phyloP scores from a whole-genome alignment of 2,329 filamentous ascomycete genomes.

The Didymellaceae sp. region DNA sequence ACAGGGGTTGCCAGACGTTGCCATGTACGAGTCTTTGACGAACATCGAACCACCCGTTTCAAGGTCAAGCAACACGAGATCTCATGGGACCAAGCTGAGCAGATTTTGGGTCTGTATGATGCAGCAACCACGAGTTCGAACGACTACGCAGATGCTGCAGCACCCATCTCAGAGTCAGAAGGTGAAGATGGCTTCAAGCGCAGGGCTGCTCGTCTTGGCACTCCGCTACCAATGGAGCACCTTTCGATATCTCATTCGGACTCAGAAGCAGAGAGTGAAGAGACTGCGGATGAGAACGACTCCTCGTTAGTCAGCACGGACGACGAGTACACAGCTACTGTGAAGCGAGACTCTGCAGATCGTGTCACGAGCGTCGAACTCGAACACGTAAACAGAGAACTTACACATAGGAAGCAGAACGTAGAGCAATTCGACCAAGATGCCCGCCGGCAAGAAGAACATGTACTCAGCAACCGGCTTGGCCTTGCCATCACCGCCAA shows the following conservation, averaged over 20 bases:
- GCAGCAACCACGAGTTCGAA: slow-evolving; percentile 35
- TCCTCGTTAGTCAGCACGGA: slow-evolving; percentile 12
- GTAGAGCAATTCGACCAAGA: slow-evolving; percentile 56
- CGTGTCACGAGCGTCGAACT: slow-evolving; percentile 9
- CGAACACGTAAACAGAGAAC: not conserved
- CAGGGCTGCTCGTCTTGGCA: slow-evolving; percentile 34
- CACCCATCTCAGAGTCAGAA: slow-evolving; percentile 18
- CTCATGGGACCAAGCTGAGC: slow-evolving; percentile 53
- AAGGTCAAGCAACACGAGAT: slow-evolving; percentile 45
- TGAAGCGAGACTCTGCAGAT: slow-evolving; percentile 5
- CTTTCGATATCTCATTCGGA: slow-evolving; percentile 23
- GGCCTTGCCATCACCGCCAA: slow-evolving; percentile 32
- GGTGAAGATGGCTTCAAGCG: slow-evolving; percentile 23
- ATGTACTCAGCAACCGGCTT: slow-evolving; percentile 53
- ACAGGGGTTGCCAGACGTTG: slow-evolving; percentile 59
- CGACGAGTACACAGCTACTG: not conserved
- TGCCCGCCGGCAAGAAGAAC: slow-evolving; percentile 54
- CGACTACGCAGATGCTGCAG: slow-evolving; percentile 32
- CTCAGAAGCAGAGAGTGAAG: slow-evolving; percentile 13
- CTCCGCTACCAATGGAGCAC: slow-evolving; percentile 34
- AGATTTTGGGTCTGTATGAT: slow-evolving; percentile 20
- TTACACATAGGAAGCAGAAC: slow-evolving; percentile 1
- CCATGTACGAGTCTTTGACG: slow-evolving; percentile 56
- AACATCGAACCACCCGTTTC: slow-evolving; percentile 16
- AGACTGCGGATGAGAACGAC: not conserved